Evolutionary conservation across 805 yeast genomes (phyloP), one percentile per base, ranked within the genome.

Genomic region (Metschnikowia arizonensis): DNA sequence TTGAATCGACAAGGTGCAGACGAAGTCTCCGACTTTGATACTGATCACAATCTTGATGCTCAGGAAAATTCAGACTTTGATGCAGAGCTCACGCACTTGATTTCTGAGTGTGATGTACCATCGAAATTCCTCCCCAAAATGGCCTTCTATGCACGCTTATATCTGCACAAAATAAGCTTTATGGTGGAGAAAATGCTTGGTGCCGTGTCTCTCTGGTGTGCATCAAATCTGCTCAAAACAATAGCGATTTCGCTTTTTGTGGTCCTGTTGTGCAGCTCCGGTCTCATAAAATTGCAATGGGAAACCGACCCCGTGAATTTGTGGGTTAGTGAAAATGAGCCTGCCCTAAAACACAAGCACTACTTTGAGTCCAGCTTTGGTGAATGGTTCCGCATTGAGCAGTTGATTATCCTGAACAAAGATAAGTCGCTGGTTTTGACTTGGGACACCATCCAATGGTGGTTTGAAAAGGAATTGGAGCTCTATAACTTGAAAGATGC

Each of bases 361-460:
- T 81, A 71, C 54, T 91, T 81, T 60, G 97, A 93, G 60, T 74
- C 76, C 17, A 78, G 81, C 49, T 91, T 91, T 64, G 97, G 97
- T 0, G 96, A 95, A 31, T 91, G 93, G 69, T 93, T 85, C 66
- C 74, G 97, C 55, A 79, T 88, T 4, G 91, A 88, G 57, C 98
- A 91, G 64, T 66, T 88, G 0, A 86, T 87, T 52, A 69, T 91
- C 5, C 65, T 67, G 49, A 57, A 59, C 23, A 79, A 79, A 17
- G 72, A 85, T 3, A 88, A 87, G 0, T 77, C 81, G 0, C 40
- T 49, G 17, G 66, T 91, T 28, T 57, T 77, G 23, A 73, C 76
- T 26, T 87, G 88, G 73, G 81, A 79, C 0, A 79, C 82, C 1
- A 59, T 90, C 17, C 60, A 80, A 50, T 91, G 98, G 98, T 89